Conservation (phyloP, 2,329 filamentous ascomycete species). For the Aspergillus chevalieri region DNA sequence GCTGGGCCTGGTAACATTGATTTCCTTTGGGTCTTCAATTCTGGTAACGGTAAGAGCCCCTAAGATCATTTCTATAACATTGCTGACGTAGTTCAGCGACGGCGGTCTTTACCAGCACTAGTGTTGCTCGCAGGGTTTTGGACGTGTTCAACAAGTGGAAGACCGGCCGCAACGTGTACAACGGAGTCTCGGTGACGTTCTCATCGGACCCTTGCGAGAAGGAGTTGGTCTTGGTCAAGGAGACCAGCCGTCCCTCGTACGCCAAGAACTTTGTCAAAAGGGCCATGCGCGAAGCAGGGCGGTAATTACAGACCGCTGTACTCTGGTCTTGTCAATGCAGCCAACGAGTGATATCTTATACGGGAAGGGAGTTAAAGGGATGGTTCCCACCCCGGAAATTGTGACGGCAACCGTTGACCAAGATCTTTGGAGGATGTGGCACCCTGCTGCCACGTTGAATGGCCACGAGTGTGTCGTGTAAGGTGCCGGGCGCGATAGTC, state of each 20-base stretch:
- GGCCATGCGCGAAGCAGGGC: slow-evolving; percentile 4
- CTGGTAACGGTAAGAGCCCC: slow-evolving; percentile 34
- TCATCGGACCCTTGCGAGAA: slow-evolving; percentile 38
- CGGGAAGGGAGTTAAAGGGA: too few species aligned
- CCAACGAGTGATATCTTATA: too few species aligned
- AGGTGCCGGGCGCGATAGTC: too few species aligned
- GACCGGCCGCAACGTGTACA: slow-evolving; percentile 22
- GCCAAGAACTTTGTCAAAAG: slow-evolving; percentile 13
- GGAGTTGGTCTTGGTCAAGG: slow-evolving; percentile 25
- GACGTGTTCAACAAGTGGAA: slow-evolving; percentile 27
- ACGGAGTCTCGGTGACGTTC: slow-evolving; percentile 29
- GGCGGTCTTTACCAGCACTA: slow-evolving; percentile 33
- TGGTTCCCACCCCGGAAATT: too few species aligned
- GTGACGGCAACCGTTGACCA: too few species aligned
- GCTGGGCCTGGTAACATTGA: slow-evolving; percentile 33
- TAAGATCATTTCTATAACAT: neutral
- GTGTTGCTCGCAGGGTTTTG: slow-evolving; percentile 28
- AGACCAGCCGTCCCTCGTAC: slow-evolving; percentile 10
- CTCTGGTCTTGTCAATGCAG: too few species aligned
- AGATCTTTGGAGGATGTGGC: too few species aligned
- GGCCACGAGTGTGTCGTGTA: too few species aligned
- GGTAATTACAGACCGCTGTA: too few species aligned
- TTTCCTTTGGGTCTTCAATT: slow-evolving; percentile 38
- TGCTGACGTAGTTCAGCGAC: slow-evolving; percentile 26
- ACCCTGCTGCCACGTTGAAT: too few species aligned